These are phyloP conservation scores for Leccinum truebloodii DNA, from an alignment of 768 basidiomycete species.

Conservation along the genomic window DNA sequence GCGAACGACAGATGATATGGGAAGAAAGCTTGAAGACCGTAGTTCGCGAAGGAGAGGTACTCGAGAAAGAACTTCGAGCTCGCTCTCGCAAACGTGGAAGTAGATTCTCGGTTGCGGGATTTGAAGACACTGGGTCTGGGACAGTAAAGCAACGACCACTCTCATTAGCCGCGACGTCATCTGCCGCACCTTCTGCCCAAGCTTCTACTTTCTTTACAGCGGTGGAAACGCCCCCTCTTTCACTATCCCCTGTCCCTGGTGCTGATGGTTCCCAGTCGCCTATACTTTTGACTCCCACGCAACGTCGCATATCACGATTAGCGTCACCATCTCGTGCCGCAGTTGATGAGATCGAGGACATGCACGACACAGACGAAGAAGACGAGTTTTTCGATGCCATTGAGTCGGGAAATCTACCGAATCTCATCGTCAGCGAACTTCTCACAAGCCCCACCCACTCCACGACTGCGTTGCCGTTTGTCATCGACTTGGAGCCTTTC, in stretches of 20 bases:
- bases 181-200: slow-evolving; percentile 19
- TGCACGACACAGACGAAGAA: slow-evolving; percentile 69
- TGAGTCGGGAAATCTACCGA: slow-evolving; percentile 77
- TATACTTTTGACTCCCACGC: slow-evolving; percentile 24
- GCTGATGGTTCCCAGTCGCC: slow-evolving; percentile 11
- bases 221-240: slow-evolving; percentile 19
- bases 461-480: slow-evolving; percentile 35
- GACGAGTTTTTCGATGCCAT: slow-evolving; percentile 99
- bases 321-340: slow-evolving; percentile 13
- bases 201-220: slow-evolving; percentile 25
- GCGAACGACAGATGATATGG: slow-evolving; percentile 71
- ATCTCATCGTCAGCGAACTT: slow-evolving; percentile 66
- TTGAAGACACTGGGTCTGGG: slow-evolving; percentile 18
- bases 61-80: slow-evolving; percentile 76
- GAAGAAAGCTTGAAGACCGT: slow-evolving; percentile 88
- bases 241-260: slow-evolving; percentile 4
- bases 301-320: slow-evolving; percentile 20
- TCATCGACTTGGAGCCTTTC: slow-evolving; percentile 50
- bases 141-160: slow-evolving; percentile 25
- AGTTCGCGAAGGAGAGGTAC: slow-evolving; percentile 79
- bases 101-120: slow-evolving; percentile 47
- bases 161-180: slow-evolving; percentile 14
- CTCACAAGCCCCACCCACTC: slow-evolving; percentile 50
- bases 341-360: slow-evolving; percentile 36
- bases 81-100: slow-evolving; percentile 61